Base-by-base conservation (phyloP, 2,329 filamentous ascomycete genomes). In the Tolypocladium ovalisporum region DNA sequence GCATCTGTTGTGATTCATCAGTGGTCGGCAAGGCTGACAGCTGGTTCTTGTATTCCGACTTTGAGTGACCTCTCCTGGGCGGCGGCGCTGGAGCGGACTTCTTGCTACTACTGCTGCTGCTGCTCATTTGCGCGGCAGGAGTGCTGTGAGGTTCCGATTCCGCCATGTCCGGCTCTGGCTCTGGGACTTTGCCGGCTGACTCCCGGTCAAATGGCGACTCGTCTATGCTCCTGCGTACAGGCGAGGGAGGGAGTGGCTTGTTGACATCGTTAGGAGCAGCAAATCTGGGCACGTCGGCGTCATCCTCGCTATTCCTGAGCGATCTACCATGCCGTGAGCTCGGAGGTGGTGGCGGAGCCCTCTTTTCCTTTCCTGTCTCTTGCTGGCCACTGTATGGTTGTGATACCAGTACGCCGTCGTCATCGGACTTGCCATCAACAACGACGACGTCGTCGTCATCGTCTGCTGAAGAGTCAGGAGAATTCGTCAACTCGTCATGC, bases 251-350 rank as follows among this genome's bases (percentile, higher is more conserved):
- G 15, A 87, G 75, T 4, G 85, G 83, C 63, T 87, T 88, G 67
- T 67, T 67, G 47, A 66, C 58, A 22, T 62, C 57, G 19, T 66
- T 63, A 8, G 64, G 62, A 22, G 63, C 54, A 13, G 10, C 32
- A 9, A n/a, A 19, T 12, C 32, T 54, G 10, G 24, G 34, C 24
- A 15, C 35, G n/a, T 51, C 40, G 13, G 6, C 6, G 17, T 27
- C 39, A n/a, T 58, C 51, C 17, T 49, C 15, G 4, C 27, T 15
- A 22, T 56, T 69, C 62, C 79, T 83, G 62, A 93, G 87, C 22
- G 86, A 78, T 70, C 87, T 92, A 5, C 90, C 90, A 72, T 92
- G 88, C 56, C 88, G 83, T 55, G 87, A 90, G 66, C 81, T 90
- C 13, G 79, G 79, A 27, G 88, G 88, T 8, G 87, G 87, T 6